Conservation (phyloP, 805 yeast species). For the Yamadazyma takamatsuzukensis region DNA sequence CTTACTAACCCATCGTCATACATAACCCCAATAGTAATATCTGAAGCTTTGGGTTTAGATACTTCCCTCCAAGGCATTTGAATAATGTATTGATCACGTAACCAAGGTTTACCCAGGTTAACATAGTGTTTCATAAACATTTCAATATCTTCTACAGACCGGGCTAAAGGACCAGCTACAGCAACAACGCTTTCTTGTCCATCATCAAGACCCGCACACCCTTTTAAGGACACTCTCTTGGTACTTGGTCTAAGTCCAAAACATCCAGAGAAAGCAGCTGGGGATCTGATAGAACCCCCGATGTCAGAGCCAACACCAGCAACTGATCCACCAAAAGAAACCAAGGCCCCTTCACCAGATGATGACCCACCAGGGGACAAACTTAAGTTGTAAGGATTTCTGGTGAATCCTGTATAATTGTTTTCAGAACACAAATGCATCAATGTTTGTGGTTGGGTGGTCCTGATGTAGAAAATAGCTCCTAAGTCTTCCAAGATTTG, state of each 20-base stretch:
- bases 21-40: constrained; percentile 58
- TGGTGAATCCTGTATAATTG: constrained; percentile 33
- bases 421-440: constrained; percentile 43
- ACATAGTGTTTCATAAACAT: constrained; percentile 63
- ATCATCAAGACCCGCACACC: constrained; percentile 50
- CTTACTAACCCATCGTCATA: constrained; percentile 63
- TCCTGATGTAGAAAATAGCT: constrained; percentile 40
- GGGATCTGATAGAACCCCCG: constrained; percentile 42
- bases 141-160: constrained; percentile 63
- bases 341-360: constrained; percentile 42
- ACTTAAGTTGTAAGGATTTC: constrained; percentile 33
- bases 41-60: constrained; percentile 30
- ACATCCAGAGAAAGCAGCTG: constrained; percentile 41
- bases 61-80: constrained; percentile 55
- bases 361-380: constrained; percentile 43
- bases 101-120: constrained; percentile 65
- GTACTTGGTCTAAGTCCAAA: constrained; percentile 40
- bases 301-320: constrained; percentile 42
- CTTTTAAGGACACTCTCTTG: constrained; percentile 29
- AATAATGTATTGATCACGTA: constrained; percentile 40
- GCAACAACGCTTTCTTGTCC: constrained; percentile 67
- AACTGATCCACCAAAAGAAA: constrained; percentile 37
- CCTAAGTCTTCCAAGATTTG: constrained; percentile 36
- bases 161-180: constrained; percentile 66
- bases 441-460: constrained; percentile 41